These are phyloP conservation scores for Podosphaera xanthii DNA, from an alignment of 2,329 filamentous ascomycete genomes.

Conservation along the genomic window DNA sequence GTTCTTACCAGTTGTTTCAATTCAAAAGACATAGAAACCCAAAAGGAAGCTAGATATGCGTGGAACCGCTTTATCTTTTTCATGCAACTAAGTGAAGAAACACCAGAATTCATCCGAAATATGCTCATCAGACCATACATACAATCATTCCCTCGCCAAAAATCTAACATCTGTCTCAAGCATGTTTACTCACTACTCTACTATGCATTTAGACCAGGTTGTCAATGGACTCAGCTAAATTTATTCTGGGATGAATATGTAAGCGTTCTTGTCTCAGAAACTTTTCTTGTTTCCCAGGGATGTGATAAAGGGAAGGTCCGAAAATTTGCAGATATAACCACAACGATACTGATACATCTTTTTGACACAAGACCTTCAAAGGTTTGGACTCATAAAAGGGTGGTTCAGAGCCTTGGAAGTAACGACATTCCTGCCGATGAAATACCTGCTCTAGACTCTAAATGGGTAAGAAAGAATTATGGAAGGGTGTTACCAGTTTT, in stretches of 20 bases:
- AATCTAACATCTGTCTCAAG: slow-evolving; percentile 33
- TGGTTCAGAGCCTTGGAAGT: slow-evolving; percentile 29
- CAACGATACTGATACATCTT: slow-evolving; percentile 49
- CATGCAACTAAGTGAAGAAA: slow-evolving; percentile 38
- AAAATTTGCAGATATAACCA: slow-evolving; percentile 34
- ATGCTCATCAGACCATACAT: slow-evolving; percentile 46
- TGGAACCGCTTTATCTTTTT: slow-evolving; percentile 72
- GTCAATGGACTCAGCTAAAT: slow-evolving; percentile 43
- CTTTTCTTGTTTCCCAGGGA: slow-evolving; percentile 22
- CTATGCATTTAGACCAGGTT: slow-evolving; percentile 54
- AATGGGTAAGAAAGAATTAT: slow-evolving; percentile 63
- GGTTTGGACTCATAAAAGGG: slow-evolving; percentile 54
- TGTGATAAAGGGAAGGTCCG: slow-evolving; percentile 17
- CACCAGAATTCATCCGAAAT: slow-evolving; percentile 29
- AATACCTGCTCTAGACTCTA: slow-evolving; percentile 60
- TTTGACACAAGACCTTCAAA: slow-evolving; percentile 32
- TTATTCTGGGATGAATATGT: slow-evolving; percentile 60
- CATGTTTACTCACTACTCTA: slow-evolving; percentile 66
- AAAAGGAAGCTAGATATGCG: slow-evolving; percentile 55
- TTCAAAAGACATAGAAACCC: slow-evolving; percentile 44
- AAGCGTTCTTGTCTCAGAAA: slow-evolving; percentile 33
- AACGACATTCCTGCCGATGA: slow-evolving; percentile 32
- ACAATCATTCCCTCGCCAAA: slow-evolving; percentile 42
- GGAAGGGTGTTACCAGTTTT: slow-evolving; percentile 39
- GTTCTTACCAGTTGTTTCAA: slow-evolving; percentile 74